Evolutionary conservation across 148 eudicot species (phyloP).

Genomic region (Heliamphora exappendiculata): DNA sequence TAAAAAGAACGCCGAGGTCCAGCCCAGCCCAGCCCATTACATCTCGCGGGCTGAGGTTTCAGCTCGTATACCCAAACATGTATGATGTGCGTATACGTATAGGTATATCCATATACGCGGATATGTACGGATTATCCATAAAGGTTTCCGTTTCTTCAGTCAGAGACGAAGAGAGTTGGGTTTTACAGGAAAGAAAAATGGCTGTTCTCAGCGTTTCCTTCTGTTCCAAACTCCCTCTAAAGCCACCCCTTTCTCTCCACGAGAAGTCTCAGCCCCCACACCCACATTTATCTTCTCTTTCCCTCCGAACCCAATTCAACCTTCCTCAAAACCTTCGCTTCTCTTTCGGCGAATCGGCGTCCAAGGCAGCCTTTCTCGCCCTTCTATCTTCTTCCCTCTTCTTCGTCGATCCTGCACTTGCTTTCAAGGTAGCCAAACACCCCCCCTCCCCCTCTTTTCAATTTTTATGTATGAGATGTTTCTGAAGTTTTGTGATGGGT

Average conservation of each 20-base stretch:
- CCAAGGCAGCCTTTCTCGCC: conserved; percentile 50
- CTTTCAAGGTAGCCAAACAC: conserved; percentile 50
- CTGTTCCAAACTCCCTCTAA: conserved; percentile 33
- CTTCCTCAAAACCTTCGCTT: conserved; percentile 6
- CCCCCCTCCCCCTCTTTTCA: background rate
- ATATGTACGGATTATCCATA: background rate
- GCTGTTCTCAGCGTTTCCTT: conserved; percentile 40
- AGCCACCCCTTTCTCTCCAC: conserved; percentile 5
- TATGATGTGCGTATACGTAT: background rate
- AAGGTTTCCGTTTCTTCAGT: background rate
- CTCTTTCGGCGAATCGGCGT: conserved; percentile 32
- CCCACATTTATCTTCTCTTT: conserved; percentile 10
- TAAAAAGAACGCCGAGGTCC: too few relatives aligned
- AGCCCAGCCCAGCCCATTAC: background rate
- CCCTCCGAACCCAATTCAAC: background rate
- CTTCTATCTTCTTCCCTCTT: conserved; percentile 64
- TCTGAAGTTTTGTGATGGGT: background rate
- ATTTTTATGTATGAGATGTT: background rate
- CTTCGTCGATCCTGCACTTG: conserved; percentile 76
- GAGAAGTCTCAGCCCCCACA: background rate
- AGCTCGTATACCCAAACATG: too few relatives aligned
- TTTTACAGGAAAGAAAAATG: conserved; percentile 30
- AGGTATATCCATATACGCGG: background rate
- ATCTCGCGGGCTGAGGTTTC: background rate
- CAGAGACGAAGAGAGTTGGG: background rate